These are phyloP conservation scores for Pleurotus tuber-regium DNA, from an alignment of 768 basidiomycete species.

Conservation along the genomic window DNA sequence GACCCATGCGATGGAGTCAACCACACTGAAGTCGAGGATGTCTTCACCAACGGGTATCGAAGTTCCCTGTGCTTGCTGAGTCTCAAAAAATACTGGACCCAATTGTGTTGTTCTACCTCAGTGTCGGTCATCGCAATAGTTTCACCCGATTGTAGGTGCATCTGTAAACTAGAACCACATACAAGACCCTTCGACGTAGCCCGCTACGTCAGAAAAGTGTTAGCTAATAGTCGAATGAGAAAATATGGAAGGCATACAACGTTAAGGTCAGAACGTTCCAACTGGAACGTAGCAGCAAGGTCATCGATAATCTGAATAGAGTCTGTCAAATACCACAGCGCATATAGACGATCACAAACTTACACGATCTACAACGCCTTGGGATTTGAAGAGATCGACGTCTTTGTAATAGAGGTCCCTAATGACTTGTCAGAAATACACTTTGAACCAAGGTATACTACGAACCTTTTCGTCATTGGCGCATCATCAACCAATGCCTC, in stretches of 20 bases:
- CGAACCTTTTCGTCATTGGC: constrained; percentile 64
- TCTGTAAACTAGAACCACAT: constrained; percentile 59
- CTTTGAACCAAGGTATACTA: background rate
- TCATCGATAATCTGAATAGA: constrained; percentile 77
- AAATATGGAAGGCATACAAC: constrained; percentile 45
- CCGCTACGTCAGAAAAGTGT: constrained; percentile 51
- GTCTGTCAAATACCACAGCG: background rate
- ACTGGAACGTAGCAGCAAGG: constrained; percentile 75
- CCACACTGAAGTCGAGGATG: constrained; percentile 58
- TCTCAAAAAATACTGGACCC: no score
- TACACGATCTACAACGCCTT: constrained; percentile 78
- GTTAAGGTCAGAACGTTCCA: constrained; percentile 74
- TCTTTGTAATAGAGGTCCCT: constrained; percentile 92
- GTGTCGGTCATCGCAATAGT: constrained; percentile 46
- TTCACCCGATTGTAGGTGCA: constrained; percentile 59
- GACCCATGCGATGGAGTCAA: constrained; percentile 66
- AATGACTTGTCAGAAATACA: background rate
- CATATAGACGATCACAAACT: no score
- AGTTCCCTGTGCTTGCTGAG: constrained; percentile 68
- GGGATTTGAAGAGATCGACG: constrained; percentile 71
- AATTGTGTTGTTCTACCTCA: no score
- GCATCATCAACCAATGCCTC: constrained; percentile 55
- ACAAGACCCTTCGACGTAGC: constrained; percentile 90
- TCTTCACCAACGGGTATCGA: constrained; percentile 79
- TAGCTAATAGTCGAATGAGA: constrained; percentile 7